Conservation (phyloP, 441 rosid species). For the Populus trichocarpa region DNA sequence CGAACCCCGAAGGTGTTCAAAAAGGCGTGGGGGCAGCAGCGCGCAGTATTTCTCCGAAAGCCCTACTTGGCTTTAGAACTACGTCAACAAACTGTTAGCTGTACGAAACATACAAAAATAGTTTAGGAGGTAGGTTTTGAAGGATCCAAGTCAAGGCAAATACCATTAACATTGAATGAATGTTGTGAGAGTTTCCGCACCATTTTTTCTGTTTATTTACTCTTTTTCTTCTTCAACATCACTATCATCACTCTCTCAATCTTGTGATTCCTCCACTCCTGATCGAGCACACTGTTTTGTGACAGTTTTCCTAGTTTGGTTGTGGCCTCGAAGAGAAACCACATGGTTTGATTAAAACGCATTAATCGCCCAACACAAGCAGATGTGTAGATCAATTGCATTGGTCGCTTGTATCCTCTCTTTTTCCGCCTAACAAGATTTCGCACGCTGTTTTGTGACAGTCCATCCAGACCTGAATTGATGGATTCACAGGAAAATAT, state of each 20-base stretch:
- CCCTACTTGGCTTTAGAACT: constrained; percentile 12
- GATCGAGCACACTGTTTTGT: neutral
- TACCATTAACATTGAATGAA: constrained; percentile 21
- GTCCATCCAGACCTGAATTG: neutral
- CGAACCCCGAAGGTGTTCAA: neutral
- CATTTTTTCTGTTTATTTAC: no score
- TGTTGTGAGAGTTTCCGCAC: neutral
- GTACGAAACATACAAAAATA: neutral
- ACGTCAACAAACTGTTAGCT: constrained; percentile 27
- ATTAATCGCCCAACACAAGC: no score
- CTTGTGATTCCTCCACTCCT: neutral
- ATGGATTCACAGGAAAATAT: neutral
- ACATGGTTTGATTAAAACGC: no score
- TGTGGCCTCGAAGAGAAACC: neutral
- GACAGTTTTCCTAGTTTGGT: neutral
- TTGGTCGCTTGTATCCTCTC: no score
- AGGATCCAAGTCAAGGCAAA: constrained; percentile 32
- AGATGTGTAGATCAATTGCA: no score
- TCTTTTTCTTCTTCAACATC: no score
- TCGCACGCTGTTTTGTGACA: no score
- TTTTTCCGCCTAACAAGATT: no score
- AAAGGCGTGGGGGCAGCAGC: neutral
- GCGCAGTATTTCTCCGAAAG: neutral
- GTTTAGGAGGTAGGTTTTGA: constrained; percentile 11
- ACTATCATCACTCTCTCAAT: neutral